Conservation (phyloP, 768 basidiomycete genomes). For the Psilocybe tampanensis region DNA sequence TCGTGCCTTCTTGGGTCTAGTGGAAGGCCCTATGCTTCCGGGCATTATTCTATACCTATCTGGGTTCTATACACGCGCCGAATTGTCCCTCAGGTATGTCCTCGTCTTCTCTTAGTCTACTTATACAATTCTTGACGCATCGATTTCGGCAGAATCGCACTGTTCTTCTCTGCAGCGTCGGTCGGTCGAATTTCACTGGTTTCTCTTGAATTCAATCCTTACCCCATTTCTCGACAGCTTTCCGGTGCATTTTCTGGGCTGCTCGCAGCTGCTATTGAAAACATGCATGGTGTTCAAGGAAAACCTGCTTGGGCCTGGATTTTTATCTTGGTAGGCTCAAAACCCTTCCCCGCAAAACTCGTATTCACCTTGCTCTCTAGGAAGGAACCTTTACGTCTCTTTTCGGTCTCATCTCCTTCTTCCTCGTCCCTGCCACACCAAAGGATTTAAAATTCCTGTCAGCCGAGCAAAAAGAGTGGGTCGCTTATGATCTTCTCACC, state of each 20-base stretch:
- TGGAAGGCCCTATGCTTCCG: conserved; percentile 47
- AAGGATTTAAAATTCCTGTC: conserved; percentile 31
- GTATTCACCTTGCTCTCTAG: conserved; percentile 5
- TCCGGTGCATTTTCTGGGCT: conserved; percentile 68
- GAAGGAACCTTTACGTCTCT: conserved; percentile 41
- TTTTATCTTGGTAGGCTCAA: conserved; percentile 46
- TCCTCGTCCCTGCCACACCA: conserved; percentile 36
- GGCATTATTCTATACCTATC: conserved; percentile 41
- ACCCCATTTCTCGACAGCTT: conserved; percentile 35
- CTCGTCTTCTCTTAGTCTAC: background rate
- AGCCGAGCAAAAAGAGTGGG: conserved; percentile 31
- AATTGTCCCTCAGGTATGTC: conserved; percentile 16
- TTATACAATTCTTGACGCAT: background rate
- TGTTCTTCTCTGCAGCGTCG: conserved; percentile 40
- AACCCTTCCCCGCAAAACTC: background rate
- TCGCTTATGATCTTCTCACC: background rate
- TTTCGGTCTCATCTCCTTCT: conserved; percentile 46
- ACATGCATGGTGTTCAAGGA: conserved; percentile 56
- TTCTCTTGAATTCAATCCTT: background rate
- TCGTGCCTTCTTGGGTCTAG: conserved; percentile 52
- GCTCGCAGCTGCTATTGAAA: conserved; percentile 58
- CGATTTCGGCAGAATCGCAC: conserved; percentile 34
- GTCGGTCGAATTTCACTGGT: conserved; percentile 15
- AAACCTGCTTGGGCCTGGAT: conserved; percentile 66
- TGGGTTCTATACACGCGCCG: conserved; percentile 31